A percentile compares a stretch with the other conserved stretches of the same genome.
phyloP scores from a whole-genome alignment of 495 filamentous ascomycete genomes.

The Lophium mytilinum region DNA sequence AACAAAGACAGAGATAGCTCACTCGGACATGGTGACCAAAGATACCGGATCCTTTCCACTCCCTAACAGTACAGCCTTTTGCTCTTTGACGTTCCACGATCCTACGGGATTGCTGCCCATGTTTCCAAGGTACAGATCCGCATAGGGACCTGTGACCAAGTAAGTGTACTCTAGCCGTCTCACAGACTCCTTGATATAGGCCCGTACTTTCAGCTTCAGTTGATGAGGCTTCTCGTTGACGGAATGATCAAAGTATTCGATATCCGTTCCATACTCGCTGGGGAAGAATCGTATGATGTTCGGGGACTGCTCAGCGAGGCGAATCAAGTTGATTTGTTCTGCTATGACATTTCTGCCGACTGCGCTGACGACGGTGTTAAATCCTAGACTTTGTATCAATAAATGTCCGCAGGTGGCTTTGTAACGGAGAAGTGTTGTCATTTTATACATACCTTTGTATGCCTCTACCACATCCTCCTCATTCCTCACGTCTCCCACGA shows the following conservation, averaged over 20 bases:
- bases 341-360: slow-evolving; percentile 52
- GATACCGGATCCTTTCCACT: slow-evolving; percentile 50
- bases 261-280: slow-evolving; percentile 68
- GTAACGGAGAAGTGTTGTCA: too few relatives aligned
- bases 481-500: slow-evolving; percentile 52
- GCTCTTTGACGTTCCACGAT: slow-evolving; percentile 45
- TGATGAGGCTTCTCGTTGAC: slow-evolving; percentile 59
- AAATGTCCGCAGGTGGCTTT: too few relatives aligned
- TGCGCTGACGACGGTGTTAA: slow-evolving; percentile 60
- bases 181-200: slow-evolving; percentile 43
- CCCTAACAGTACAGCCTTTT: slow-evolving; percentile 51
- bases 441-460: slow-evolving; percentile 37
- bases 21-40: slow-evolving; percentile 63
- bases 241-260: slow-evolving; percentile 55
- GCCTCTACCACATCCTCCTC: slow-evolving; percentile 45
- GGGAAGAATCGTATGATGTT: slow-evolving; percentile 60
- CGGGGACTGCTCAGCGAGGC: slow-evolving; percentile 46
- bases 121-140: slow-evolving; percentile 53
- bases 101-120: slow-evolving; percentile 36
- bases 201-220: slow-evolving; percentile 58
- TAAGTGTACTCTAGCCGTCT: slow-evolving; percentile 54
- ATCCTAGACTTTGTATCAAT: slow-evolving; percentile 27
- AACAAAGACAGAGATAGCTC: slow-evolving; percentile 28
- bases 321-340: slow-evolving; percentile 51
- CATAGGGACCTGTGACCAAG: slow-evolving; percentile 63